These are phyloP conservation scores for Cyclotella choctawhatcheeana DNA, from an alignment of 108 stramenopile species.

Conservation along the genomic window DNA sequence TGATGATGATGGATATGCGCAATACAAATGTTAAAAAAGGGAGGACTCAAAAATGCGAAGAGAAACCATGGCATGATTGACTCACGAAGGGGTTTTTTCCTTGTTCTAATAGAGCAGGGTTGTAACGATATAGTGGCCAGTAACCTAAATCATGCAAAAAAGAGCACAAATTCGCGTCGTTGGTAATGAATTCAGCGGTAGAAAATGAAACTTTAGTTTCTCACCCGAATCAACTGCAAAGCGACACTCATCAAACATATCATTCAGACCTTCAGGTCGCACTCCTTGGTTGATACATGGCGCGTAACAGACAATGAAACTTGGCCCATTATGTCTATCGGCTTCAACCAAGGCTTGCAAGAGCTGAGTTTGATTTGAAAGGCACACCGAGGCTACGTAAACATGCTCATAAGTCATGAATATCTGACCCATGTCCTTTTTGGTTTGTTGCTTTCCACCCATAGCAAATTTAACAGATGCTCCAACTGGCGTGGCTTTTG, in stretches of 20 bases:
- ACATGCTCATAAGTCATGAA: conserved; percentile 78
- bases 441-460: conserved; percentile 62
- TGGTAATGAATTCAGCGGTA: conserved; percentile 50
- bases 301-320: conserved; percentile 62
- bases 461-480: conserved; percentile 63
- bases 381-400: conserved; percentile 68
- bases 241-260: conserved; percentile 64
- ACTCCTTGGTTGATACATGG: conserved; percentile 69
- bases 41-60: background rate
- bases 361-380: conserved; percentile 62
- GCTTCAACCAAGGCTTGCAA: conserved; percentile 68
- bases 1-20: too few relatives aligned
- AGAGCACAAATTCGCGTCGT: conserved; percentile 56
- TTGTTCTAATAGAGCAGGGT: too few relatives aligned
- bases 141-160: too few relatives aligned
- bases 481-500: conserved; percentile 67
- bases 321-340: conserved; percentile 64
- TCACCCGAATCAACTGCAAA: conserved; percentile 65
- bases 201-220: conserved; percentile 66
- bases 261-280: conserved; percentile 57
- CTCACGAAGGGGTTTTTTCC: background rate
- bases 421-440: conserved; percentile 68
- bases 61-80: background rate
- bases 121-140: too few relatives aligned
- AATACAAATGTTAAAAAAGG: too few relatives aligned